A percentile compares a stretch with the other conserved stretches of the same genome.
phyloP scores from a whole-genome alignment of 352 stramenopile species.

The Phytopythium boreale region DNA sequence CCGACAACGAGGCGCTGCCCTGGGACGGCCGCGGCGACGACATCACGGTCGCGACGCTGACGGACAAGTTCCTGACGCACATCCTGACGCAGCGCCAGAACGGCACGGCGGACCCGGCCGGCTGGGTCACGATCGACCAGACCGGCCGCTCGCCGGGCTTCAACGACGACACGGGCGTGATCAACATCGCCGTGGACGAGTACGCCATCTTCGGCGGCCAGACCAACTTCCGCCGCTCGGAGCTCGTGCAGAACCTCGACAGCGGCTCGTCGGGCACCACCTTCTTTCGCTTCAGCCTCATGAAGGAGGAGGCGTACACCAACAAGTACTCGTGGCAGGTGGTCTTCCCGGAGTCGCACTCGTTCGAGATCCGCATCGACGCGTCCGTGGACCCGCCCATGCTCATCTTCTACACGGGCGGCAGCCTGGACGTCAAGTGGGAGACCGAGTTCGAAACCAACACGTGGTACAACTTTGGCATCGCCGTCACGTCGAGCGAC shows the following conservation, averaged over 20 bases:
- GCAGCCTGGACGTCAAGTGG: constrained; percentile 46
- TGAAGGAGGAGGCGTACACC: constrained; percentile 39
- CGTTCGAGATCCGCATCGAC: constrained; percentile 61
- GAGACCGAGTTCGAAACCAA: constrained; percentile 40
- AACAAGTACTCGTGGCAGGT: constrained; percentile 54
- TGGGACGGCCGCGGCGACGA: constrained; percentile 55
- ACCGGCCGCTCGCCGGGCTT: constrained; percentile 45
- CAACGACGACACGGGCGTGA: constrained; percentile 62
- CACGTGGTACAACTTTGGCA: constrained; percentile 74
- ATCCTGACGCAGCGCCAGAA: constrained; percentile 64
- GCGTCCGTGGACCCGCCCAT: constrained; percentile 40
- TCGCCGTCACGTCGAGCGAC: constrained; percentile 35
- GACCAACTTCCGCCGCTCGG: constrained; percentile 61
- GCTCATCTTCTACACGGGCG: constrained; percentile 54
- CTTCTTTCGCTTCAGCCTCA: constrained; percentile 61
- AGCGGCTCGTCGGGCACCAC: constrained; percentile 35
- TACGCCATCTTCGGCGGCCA: constrained; percentile 54
- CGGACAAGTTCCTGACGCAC: constrained; percentile 56
- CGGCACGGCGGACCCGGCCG: constrained; percentile 27
- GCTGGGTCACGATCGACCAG: constrained; percentile 46
- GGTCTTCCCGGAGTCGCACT: constrained; percentile 58
- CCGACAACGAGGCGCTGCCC: constrained; percentile 38
- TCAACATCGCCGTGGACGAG: constrained; percentile 52
- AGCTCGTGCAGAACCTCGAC: constrained; percentile 58
- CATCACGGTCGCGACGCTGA: constrained; percentile 50